phyloP scores from a whole-genome alignment of 2,329 filamentous ascomycete species.

The Fusarium decemcellulare region DNA sequence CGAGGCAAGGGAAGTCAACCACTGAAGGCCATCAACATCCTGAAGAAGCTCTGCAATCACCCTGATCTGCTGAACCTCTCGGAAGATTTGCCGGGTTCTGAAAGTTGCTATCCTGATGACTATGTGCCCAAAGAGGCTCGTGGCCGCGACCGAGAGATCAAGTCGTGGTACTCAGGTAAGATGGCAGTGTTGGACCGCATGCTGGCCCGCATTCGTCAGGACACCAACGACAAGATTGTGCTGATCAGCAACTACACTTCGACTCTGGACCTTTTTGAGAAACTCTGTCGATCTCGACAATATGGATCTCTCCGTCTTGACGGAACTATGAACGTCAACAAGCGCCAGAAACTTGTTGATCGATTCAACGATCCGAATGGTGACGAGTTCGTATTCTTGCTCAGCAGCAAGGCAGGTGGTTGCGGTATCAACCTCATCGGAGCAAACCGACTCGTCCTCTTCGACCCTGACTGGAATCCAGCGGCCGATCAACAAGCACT shows the following conservation, averaged over 20 bases:
- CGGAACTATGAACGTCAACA: constrained; percentile 97
- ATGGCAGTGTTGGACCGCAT: constrained; percentile 99
- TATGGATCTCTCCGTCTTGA: constrained; percentile 94
- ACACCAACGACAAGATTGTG: constrained; percentile 99
- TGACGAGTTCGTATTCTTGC: constrained; percentile 92
- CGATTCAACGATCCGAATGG: constrained; percentile 96
- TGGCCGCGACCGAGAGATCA: constrained; percentile 91
- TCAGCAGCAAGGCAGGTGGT: constrained; percentile 96
- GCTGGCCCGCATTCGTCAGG: constrained; percentile 93
- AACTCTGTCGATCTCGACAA: constrained; percentile 84
- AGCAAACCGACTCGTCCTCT: constrained; percentile 93
- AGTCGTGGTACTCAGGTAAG: constrained; percentile 97
- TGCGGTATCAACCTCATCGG: constrained; percentile 97
- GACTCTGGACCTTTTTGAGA: constrained; percentile 94
- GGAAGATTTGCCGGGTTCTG: constrained; percentile 88
- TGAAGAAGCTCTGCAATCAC: constrained; percentile 99
- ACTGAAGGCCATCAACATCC: constrained; percentile 93
- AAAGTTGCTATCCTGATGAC: constrained; percentile 85
- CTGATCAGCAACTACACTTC: constrained; percentile 99
- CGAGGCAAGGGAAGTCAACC: constrained; percentile 96
- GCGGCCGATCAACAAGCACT: constrained; percentile 97
- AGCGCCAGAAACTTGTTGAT: constrained; percentile 96
- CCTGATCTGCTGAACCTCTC: constrained; percentile 90
- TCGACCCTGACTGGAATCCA: constrained; percentile 98
- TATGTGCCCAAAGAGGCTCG: constrained; percentile 90